phyloP scores from a whole-genome alignment of 2,329 filamentous ascomycete genomes.

The Hypomyces perniciosus region DNA sequence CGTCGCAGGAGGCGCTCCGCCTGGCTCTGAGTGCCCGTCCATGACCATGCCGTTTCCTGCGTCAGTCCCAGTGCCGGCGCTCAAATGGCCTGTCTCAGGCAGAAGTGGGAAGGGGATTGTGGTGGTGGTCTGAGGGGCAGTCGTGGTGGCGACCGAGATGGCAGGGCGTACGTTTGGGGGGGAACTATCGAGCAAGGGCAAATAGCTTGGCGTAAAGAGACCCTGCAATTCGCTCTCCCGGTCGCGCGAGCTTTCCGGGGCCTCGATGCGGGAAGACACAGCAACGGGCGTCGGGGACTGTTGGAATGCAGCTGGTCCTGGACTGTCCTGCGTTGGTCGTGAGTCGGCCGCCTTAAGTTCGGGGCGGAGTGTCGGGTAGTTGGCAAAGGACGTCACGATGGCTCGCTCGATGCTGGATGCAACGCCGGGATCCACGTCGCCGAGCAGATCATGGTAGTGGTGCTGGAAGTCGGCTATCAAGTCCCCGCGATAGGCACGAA shows the following conservation, averaged over 20 bases:
- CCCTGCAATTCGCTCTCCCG: conserved; percentile 53
- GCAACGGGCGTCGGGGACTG: conserved; percentile 23
- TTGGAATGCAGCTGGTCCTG: conserved; percentile 27
- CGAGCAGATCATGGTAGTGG: conserved; percentile 47
- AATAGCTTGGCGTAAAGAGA: conserved; percentile 56
- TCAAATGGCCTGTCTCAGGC: conserved; percentile 18
- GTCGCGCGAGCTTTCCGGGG: conserved; percentile 41
- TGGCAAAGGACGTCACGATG: conserved; percentile 39
- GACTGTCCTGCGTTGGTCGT: conserved; percentile 22
- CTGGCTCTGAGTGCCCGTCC: conserved; percentile 15
- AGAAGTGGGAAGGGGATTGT: conserved; percentile 16
- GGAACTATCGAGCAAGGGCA: conserved; percentile 52
- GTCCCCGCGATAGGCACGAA: conserved; percentile 50
- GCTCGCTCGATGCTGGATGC: conserved; percentile 40
- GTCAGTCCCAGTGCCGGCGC: conserved; percentile 17
- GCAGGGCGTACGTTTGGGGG: conserved; percentile 17
- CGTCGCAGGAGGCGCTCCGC: conserved; percentile 2
- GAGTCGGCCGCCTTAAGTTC: conserved; percentile 32
- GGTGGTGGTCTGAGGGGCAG: background rate
- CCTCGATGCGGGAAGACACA: conserved; percentile 15
- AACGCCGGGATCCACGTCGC: conserved; percentile 40
- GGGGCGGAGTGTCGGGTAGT: conserved; percentile 41
- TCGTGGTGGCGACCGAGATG: conserved; percentile 1
- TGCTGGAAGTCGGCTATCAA: conserved; percentile 52
- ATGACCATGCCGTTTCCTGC: conserved; percentile 17